Evolutionary conservation across 2,329 filamentous ascomycete species (phyloP), one percentile per base, ranked within the genome.

Genomic region (Apiospora pterosperma): DNA sequence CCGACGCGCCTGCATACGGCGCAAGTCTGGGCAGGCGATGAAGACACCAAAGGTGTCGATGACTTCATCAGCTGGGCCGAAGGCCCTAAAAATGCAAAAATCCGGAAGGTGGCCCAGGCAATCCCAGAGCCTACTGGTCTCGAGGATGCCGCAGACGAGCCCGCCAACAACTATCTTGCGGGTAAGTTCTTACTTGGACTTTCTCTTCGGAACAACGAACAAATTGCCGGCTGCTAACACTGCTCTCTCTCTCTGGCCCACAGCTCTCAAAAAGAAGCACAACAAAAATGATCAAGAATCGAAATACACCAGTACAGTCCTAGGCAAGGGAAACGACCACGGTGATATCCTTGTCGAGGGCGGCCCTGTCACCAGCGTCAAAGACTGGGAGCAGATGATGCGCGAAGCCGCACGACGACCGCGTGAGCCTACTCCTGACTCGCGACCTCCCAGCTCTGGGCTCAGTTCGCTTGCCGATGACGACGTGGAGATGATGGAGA

Each of bases 231-330:
- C 36, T 62, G 41, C 28, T 61, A 28, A 5, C 21, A 60, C 44
- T 28, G 31, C 62, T 72, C 62, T 74, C 59, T 39, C 72, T 63
- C 66, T 48, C 66, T 82, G 82, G 81, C 36, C 76, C 90, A 19
- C 69, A 92, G 91, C 89, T 5, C 81, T 98, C 48, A 97, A 97
- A 78, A 96, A 94, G 79, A 97, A 96, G 74, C 92, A 97, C 76
- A 93, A 90, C 79, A 96, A 96, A 71, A 92, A 91, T 0, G 92
- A 91, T 67, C 93, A 96, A 72, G 93, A 97, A 73, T 90, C 90
- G 11, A 90, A 95, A 72, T 97, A 93, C 76, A 88, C 90, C 69
- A 93, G 92, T 36, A 97, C 95, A 0, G 85, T 96, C 0, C 82
- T 98, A 12, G 95, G 95, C 4, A 89, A 89, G 69, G 82, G 84